Evolutionary conservation across 176 grass and related monocot species (phyloP).

Genomic region (Poa pratensis): DNA sequence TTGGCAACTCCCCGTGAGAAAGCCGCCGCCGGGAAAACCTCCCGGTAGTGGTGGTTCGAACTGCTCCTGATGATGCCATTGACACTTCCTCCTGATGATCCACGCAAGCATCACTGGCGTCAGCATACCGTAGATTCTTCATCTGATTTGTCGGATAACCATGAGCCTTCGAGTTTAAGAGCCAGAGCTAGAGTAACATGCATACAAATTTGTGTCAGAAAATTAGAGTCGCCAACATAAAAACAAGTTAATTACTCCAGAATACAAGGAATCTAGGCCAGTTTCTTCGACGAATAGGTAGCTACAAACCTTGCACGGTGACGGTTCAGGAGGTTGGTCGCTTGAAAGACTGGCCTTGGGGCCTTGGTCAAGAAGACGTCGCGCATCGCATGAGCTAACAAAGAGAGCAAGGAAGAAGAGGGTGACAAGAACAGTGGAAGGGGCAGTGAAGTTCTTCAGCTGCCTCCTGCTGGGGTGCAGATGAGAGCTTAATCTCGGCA

Average conservation of each 20-base stretch:
- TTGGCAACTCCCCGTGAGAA: background rate
- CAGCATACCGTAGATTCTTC: background rate
- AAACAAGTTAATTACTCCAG: background rate
- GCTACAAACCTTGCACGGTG: conserved; percentile 54
- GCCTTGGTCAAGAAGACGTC: conserved; percentile 27
- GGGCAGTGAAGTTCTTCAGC: conserved; percentile 42
- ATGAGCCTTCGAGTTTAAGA: conserved; percentile 12
- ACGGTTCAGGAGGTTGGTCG: conserved; percentile 21
- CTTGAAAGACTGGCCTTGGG: conserved; percentile 8
- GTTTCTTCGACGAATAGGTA: background rate
- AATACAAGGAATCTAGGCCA: background rate
- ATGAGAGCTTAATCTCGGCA: conserved; percentile 31
- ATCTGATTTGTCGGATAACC: background rate
- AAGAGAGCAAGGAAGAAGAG: conserved; percentile 48
- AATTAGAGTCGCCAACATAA: background rate
- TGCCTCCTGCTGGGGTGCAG: conserved; percentile 27
- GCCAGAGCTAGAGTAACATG: background rate
- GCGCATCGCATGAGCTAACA: conserved; percentile 50
- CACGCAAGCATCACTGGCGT: background rate
- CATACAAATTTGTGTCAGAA: background rate
- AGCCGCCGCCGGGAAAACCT: conserved; percentile 23
- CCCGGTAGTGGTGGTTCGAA: background rate
- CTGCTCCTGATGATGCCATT: conserved; percentile 9
- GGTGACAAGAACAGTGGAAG: conserved; percentile 39
- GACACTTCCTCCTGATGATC: background rate